Evolutionary conservation across 1,284 basidiomycete species (phyloP), one percentile per base, ranked within the genome.

Genomic region (Cryptococcus depauperatus): DNA sequence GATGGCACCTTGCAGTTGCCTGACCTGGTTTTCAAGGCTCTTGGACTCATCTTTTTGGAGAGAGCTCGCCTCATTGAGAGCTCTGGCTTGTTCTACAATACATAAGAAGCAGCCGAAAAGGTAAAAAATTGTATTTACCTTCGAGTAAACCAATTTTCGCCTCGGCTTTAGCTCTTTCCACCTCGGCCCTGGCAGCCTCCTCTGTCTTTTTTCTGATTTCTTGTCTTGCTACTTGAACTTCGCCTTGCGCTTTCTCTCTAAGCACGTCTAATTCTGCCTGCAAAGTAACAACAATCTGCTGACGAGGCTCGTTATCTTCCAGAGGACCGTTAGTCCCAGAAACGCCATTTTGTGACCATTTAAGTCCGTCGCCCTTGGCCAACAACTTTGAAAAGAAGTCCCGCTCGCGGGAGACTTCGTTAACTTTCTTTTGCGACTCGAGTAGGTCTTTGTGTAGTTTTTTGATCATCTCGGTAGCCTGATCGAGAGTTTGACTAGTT

Each of bases 401-500:
- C 3, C 89, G 76, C 66, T 97, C 93, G 65, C 86, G 84, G 58
- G 82, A 78, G 51, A 85, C 83, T 19, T 86, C 82, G 55, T 84
- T 83, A 39, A 85, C 79, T 46, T 82, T 78, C 33, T 74, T 74
- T 35, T 89, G 82, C 59, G 80, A 51, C 69, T 76, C 59, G 81
- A 64, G 81, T 1, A 96, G 72, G 62, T 91, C 82, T 19, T 78
- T 75, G 30, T 83, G 82, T 25, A 97, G 75, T 23, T 82, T 79
- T 51, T 83, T 78, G 56, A 96, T 89, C 1, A 86, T 82, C 46
- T 85, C 81, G 50, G 87, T 83, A 0, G 92, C 91, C 68, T 96
- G 86, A 40, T 78, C 77, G 11, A 97, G 77, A 0, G 89, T 88
- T 51, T 83, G 82, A 1, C 57, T 55, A 28, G 53, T 50, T 43